Conservation (phyloP, 2,329 filamentous ascomycete species). For the Venturiaceae sp. region DNA sequence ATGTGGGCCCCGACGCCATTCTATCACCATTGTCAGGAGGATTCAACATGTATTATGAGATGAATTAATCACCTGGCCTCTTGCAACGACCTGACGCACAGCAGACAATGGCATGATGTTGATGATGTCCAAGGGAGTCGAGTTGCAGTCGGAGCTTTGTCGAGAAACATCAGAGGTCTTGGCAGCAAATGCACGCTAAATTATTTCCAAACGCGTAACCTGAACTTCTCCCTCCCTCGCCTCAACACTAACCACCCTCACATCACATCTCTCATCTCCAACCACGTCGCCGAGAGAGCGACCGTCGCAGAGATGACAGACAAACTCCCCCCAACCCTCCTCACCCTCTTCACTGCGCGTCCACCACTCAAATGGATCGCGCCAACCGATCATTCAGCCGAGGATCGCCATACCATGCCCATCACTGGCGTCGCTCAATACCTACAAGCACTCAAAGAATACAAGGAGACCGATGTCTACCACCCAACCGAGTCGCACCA, state of each 20-base stretch:
- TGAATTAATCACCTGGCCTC: slow-evolving; percentile 40
- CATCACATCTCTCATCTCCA: neutral
- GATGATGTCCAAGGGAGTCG: slow-evolving; percentile 9
- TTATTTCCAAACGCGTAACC: too few species aligned
- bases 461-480: slow-evolving; percentile 69
- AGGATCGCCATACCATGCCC: slow-evolving; percentile 65
- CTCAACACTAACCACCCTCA: neutral
- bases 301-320: slow-evolving; percentile 63
- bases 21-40: slow-evolving; percentile 34
- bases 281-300: neutral
- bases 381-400: slow-evolving; percentile 71
- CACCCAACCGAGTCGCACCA: slow-evolving; percentile 87
- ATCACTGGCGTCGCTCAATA: slow-evolving; percentile 68
- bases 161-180: too few species aligned
- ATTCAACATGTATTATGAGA: neutral
- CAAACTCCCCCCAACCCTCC: slow-evolving; percentile 84
- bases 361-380: slow-evolving; percentile 85
- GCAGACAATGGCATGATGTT: slow-evolving; percentile 36
- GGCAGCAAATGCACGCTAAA: too few species aligned
- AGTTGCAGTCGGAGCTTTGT: slow-evolving; percentile 15
- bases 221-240: neutral
- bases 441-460: slow-evolving; percentile 62
- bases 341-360: slow-evolving; percentile 90
- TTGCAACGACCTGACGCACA: slow-evolving; percentile 40
- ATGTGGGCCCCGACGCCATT: slow-evolving; percentile 97